Percentiles rank a stretch among this genome's conserved stretches.
Conservation (phyloP, 2,329 filamentous ascomycete species). For the Diaporthe capsici region DNA sequence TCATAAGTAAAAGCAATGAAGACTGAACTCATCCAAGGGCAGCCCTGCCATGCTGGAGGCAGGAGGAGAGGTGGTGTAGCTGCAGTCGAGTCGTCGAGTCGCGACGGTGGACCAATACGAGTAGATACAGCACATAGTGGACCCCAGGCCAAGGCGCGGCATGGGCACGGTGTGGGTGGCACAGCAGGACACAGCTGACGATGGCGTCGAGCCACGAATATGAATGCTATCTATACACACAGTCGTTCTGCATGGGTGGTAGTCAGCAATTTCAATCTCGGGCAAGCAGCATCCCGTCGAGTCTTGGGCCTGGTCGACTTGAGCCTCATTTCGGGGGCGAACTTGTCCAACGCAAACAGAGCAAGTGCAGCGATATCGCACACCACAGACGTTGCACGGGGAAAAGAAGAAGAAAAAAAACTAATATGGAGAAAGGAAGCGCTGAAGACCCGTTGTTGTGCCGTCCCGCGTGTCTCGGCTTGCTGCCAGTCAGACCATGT, state of each 20-base stretch:
- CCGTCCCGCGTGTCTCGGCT: slow-evolving; percentile 4
- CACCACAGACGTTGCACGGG: not conserved
- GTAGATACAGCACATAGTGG: not conserved
- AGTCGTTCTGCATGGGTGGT: not conserved
- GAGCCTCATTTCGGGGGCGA: slow-evolving; percentile 5
- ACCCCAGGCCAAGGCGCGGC: slow-evolving; percentile 20
- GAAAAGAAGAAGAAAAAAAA: not conserved
- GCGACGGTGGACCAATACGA: not conserved
- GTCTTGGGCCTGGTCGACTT: slow-evolving; percentile 18
- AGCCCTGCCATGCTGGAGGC: too few relatives aligned
- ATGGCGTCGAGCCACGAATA: not conserved
- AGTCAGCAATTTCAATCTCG: slow-evolving; percentile 15
- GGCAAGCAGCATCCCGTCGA: slow-evolving; percentile 2
- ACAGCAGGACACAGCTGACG: slow-evolving; percentile 8
- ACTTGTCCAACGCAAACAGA: slow-evolving; percentile 11
- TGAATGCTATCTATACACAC: not conserved
- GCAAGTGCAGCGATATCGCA: not conserved
- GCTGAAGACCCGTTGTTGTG: slow-evolving; percentile 11
- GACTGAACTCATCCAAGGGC: not conserved
- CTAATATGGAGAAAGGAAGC: not conserved
- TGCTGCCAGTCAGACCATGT: slow-evolving; percentile 14
- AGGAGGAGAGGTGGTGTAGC: too few relatives aligned
- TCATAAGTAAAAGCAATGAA: not conserved
- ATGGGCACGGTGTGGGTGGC: slow-evolving; percentile 9
- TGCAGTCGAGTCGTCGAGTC: not conserved